These are phyloP conservation scores for Chlorella ohadii DNA, from an alignment of 139 green algal genomes.

Conservation along the genomic window DNA sequence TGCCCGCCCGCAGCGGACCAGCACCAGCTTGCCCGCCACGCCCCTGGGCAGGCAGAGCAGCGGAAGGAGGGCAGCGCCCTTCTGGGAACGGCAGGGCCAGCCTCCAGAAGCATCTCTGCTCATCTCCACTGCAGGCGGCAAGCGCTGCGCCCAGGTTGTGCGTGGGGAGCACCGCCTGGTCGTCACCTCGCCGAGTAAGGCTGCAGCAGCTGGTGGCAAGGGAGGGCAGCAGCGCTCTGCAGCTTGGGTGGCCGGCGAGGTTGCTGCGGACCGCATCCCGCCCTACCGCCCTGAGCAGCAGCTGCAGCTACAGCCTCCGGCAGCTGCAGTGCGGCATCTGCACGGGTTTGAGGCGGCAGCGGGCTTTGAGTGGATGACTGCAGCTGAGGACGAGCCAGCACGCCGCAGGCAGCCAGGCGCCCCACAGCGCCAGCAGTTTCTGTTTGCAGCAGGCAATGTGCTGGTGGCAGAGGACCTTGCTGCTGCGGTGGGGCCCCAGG, in stretches of 20 bases:
- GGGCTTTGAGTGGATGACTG: background rate
- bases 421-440: background rate
- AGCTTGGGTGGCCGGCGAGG: conserved; percentile 13
- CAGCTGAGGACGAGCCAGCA: background rate
- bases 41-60: background rate
- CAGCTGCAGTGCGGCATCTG: background rate
- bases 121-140: background rate
- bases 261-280: background rate
- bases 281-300: conserved; percentile 5
- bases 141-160: conserved; percentile 8
- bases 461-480: conserved; percentile 42
- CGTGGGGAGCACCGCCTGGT: conserved; percentile 10
- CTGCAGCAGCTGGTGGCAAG: background rate
- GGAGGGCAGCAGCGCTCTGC: background rate
- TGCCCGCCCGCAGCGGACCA: background rate
- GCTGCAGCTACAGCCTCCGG: conserved; percentile 15
- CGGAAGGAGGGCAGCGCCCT: background rate
- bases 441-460: conserved; percentile 32
- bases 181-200: background rate
- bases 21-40: background rate
- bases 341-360: background rate
- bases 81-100: conserved; percentile 2
- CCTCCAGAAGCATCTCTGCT: background rate
- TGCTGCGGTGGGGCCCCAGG: background rate
- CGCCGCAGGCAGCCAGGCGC: too few species aligned